Evolutionary conservation across 2,329 filamentous ascomycete species (phyloP).

Genomic region (Dactylellina cionopaga): DNA sequence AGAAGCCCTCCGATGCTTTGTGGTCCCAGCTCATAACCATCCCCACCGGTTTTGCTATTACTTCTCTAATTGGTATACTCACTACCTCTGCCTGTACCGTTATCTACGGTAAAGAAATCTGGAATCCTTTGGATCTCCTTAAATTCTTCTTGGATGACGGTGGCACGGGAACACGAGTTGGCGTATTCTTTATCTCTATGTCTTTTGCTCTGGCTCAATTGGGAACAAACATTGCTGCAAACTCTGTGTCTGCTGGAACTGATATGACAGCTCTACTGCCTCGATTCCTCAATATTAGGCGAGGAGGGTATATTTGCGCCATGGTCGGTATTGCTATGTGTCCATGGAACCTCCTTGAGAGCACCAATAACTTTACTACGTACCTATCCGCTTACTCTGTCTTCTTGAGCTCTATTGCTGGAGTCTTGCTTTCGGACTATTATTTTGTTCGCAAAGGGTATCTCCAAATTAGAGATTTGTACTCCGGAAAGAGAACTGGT

Average conservation of each 20-base stretch:
- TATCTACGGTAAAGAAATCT: constrained; percentile 74
- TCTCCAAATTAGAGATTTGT: constrained; percentile 79
- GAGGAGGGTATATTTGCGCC: constrained; percentile 87
- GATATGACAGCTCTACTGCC: constrained; percentile 84
- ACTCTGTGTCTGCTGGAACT: constrained; percentile 83
- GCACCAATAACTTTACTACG: constrained; percentile 84
- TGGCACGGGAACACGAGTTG: constrained; percentile 72
- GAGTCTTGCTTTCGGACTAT: constrained; percentile 90
- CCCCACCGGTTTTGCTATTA: constrained; percentile 76
- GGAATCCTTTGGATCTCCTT: constrained; percentile 77
- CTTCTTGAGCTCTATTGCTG: constrained; percentile 91
- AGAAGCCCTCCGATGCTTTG: constrained; percentile 77
- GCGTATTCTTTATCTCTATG: constrained; percentile 76
- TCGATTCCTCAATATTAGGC: constrained; percentile 82
- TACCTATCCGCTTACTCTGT: constrained; percentile 93
- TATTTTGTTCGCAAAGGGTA: constrained; percentile 86
- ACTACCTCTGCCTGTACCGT: constrained; percentile 77
- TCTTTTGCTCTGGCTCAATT: constrained; percentile 82
- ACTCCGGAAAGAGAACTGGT: constrained; percentile 73
- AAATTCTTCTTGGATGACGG: constrained; percentile 75
- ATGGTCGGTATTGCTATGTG: constrained; percentile 83
- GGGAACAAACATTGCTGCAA: constrained; percentile 87
- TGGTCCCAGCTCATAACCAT: constrained; percentile 83
- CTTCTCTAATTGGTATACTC: constrained; percentile 84
- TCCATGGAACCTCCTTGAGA: constrained; percentile 80